Conservation (phyloP, 345 rosid species). For the Boechera stricta region DNA sequence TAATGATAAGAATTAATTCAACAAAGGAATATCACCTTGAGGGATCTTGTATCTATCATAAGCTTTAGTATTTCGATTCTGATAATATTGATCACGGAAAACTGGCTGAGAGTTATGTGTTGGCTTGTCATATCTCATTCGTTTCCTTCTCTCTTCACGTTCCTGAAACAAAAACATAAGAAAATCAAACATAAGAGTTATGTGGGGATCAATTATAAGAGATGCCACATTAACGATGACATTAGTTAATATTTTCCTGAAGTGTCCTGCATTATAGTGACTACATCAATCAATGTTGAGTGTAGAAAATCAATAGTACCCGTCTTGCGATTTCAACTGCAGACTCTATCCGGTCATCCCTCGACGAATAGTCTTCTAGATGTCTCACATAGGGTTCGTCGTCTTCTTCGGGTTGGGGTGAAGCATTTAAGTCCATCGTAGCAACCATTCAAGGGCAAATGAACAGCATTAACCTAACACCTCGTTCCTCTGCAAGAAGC, state of each 20-base stretch:
- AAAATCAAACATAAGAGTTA: slow-evolving; percentile 10
- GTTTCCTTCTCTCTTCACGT: slow-evolving; percentile 91
- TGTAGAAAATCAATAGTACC: slow-evolving; percentile 49
- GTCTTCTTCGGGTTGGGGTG: slow-evolving; percentile 78
- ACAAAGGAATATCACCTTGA: slow-evolving; percentile 60
- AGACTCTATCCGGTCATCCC: slow-evolving; percentile 64
- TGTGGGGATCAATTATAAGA: slow-evolving; percentile 2
- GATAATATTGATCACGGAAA: slow-evolving; percentile 57
- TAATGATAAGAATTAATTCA: background rate
- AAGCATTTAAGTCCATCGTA: slow-evolving; percentile 80
- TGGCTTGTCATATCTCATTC: slow-evolving; percentile 72
- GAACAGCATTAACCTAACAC: slow-evolving; percentile 43
- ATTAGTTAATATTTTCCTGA: background rate
- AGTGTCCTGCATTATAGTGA: background rate
- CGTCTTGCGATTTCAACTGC: slow-evolving; percentile 70
- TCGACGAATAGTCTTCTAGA: slow-evolving; percentile 51
- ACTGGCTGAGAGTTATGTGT: slow-evolving; percentile 57
- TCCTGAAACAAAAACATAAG: slow-evolving; percentile 57
- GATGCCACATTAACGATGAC: background rate
- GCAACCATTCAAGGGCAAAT: slow-evolving; percentile 66
- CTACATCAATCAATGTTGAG: background rate
- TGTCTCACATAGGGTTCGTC: slow-evolving; percentile 64
- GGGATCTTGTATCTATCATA: slow-evolving; percentile 84
- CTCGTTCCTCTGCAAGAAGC: slow-evolving; percentile 16
- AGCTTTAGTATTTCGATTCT: slow-evolving; percentile 51